Evolutionary conservation across 2,329 filamentous ascomycete genomes (phyloP), one percentile per base, ranked within the genome.

Genomic region (Aspergillus sp.): DNA sequence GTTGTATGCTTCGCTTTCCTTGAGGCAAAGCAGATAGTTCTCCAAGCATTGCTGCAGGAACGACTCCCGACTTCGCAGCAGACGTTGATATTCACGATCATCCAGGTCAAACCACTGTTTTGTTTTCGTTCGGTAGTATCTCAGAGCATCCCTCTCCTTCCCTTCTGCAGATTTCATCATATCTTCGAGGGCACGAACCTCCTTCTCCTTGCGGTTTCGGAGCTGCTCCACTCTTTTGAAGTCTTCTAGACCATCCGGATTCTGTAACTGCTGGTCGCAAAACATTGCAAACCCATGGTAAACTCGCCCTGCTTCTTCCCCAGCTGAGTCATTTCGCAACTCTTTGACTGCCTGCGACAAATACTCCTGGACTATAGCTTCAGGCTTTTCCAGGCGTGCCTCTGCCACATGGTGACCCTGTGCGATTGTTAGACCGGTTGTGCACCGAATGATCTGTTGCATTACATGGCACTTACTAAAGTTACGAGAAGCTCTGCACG

Each of bases 251-350:
- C 87, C 85, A 61, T 95, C 90, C 1, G 87, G 82, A 64, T 93
- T 93, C 63, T 96, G 89, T 9, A 99, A 78, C 68, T 99, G 94
- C 64, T 91, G 86, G 67, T 99, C 93, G 64, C 95, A 99, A 68
- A 99, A 99, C 47, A 86, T 82, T 22, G 95, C 94, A 69, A 97
- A 97, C 63, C 95, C 90, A 67, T 96, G 91, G 64, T 91, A 96
- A 1, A 97, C 94, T 59, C 90, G 82, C 1, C 92, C 91, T 2
- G 92, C 89, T 54, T 93, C 89, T 42, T 81, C 78, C 1, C 88
- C 88, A 49, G 85, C 80, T 4, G 74, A 80, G 43, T 82, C 81
- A 1, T 85, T 85, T 61, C 84, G 87, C 7, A 99, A 77, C 65
- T 95, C 89, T 59, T 85, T 86, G 24, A 97, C 84, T 0, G 94